These are phyloP conservation scores for Camellia japonica DNA, from an alignment of 148 eudicot genomes.

Conservation along the genomic window DNA sequence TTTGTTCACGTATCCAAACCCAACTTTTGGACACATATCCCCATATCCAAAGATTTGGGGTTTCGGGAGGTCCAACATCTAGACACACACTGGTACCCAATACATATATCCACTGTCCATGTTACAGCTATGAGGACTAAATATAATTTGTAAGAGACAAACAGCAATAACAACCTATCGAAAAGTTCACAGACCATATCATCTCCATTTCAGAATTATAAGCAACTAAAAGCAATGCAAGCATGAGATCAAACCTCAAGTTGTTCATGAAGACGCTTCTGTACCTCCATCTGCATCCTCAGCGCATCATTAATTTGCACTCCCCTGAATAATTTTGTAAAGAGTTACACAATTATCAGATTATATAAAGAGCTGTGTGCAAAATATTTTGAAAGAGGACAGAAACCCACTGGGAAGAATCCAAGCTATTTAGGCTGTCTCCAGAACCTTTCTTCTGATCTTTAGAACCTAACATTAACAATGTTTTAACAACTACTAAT, in stretches of 20 bases:
- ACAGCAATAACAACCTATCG: background rate
- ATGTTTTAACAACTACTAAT: conserved; percentile 3
- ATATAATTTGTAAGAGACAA: background rate
- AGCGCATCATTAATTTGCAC: conserved; percentile 66
- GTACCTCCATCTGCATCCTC: conserved; percentile 95
- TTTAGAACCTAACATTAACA: conserved; percentile 43
- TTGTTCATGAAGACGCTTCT: conserved; percentile 87
- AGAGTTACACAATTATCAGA: background rate
- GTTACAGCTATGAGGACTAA: too few species aligned
- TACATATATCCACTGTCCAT: too few species aligned
- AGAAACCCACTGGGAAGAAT: conserved; percentile 55
- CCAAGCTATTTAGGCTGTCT: conserved; percentile 34
- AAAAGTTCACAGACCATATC: background rate
- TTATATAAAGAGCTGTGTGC: background rate
- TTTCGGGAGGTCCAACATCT: too few species aligned
- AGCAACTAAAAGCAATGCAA: background rate
- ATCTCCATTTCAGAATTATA: background rate
- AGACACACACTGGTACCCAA: too few species aligned
- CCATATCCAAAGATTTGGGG: too few species aligned
- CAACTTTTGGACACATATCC: too few species aligned
- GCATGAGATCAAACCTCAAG: conserved; percentile 59
- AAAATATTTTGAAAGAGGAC: background rate
- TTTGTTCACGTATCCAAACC: too few species aligned
- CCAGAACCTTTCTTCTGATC: conserved; percentile 53
- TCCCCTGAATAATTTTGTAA: conserved; percentile 38